phyloP scores from a whole-genome alignment of 257 asterid species.

The Phtheirospermum japonicum region DNA sequence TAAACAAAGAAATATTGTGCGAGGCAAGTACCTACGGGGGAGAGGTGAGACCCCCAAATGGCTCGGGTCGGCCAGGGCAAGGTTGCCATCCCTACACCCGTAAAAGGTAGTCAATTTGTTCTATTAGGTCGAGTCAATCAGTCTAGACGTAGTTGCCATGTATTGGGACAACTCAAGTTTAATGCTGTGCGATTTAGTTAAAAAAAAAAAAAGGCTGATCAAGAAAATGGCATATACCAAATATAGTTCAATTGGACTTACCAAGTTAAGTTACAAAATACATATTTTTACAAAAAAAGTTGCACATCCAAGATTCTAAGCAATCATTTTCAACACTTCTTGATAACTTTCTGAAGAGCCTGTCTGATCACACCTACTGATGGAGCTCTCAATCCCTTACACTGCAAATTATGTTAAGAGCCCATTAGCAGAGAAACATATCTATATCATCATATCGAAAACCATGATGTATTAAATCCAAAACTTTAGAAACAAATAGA shows the following conservation, averaged over 20 bases:
- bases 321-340: slow-evolving; percentile 40
- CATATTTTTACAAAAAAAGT: slow-evolving; percentile 26
- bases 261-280: slow-evolving; percentile 21
- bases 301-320: slow-evolving; percentile 17
- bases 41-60: no score
- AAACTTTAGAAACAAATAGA: not conserved
- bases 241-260: slow-evolving; percentile 18
- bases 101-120: no score
- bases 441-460: not conserved
- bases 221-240: slow-evolving; percentile 9
- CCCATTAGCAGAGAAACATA: not conserved
- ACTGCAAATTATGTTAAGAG: slow-evolving; percentile 30
- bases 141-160: no score
- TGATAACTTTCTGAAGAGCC: slow-evolving; percentile 53
- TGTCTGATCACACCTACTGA: slow-evolving; percentile 56
- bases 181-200: no score
- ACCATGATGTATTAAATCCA: no score
- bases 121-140: no score
- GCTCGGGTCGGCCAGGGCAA: no score
- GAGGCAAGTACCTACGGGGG: no score
- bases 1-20: no score
- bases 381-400: slow-evolving; percentile 56
- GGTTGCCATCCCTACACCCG: no score
- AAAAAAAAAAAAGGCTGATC: not conserved
- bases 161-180: no score